Evolutionary conservation across 306 rosid genomes (phyloP).

Genomic region (Glycyrrhiza uralensis): DNA sequence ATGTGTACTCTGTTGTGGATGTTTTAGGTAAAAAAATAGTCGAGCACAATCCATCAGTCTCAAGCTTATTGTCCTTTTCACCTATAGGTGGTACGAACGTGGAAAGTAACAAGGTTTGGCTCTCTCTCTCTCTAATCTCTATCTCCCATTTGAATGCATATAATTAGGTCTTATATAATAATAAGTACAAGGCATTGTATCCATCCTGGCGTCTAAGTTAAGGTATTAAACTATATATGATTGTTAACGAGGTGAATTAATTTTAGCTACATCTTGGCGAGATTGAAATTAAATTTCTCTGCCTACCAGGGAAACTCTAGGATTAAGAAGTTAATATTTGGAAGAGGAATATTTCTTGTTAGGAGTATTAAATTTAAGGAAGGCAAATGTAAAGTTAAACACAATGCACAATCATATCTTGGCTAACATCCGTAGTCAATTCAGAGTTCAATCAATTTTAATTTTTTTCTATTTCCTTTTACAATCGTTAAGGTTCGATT

Average conservation of each 20-base stretch:
- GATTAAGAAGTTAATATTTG: neutral
- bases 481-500: conserved; percentile 24
- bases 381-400: neutral
- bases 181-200: neutral
- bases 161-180: neutral
- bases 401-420: neutral
- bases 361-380: too few species aligned
- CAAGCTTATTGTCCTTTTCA: conserved; percentile 20
- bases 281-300: neutral
- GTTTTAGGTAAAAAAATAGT: too few species aligned
- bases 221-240: neutral
- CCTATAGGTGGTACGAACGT: conserved; percentile 25
- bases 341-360: conserved; percentile 11
- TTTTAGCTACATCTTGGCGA: conserved; percentile 1
- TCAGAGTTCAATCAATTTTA: conserved; percentile 3
- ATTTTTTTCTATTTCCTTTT: conserved; percentile 15
- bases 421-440: neutral
- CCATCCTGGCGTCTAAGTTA: neutral
- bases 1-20: too few species aligned
- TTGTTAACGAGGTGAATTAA: neutral
- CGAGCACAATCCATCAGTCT: neutral
- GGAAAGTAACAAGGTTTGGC: conserved; percentile 6
- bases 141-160: neutral
- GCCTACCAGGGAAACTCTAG: neutral
- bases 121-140: neutral